phyloP scores from a whole-genome alignment of 352 stramenopile species.

The Phytophthora rubi region DNA sequence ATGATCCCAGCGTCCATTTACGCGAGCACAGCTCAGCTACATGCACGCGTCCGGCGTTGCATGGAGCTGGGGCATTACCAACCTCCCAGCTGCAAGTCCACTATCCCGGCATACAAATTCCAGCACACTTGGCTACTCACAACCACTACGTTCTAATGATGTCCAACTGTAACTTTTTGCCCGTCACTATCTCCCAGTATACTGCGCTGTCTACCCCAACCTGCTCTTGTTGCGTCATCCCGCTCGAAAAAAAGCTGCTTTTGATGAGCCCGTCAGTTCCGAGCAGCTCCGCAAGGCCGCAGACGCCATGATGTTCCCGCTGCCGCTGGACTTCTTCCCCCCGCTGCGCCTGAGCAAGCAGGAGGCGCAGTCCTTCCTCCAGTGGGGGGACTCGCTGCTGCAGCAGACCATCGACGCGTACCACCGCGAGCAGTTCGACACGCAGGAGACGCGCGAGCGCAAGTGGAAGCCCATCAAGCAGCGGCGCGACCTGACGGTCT shows the following conservation, averaged over 20 bases:
- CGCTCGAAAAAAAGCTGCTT: slow-evolving; percentile 13
- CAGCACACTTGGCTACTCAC: slow-evolving; percentile 5
- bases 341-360: slow-evolving; percentile 52
- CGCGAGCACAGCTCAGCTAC: not conserved
- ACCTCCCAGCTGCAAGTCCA: slow-evolving; percentile 15
- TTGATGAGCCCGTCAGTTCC: slow-evolving; percentile 22
- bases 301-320: slow-evolving; percentile 51
- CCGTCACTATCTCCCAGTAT: not conserved
- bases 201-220: not conserved
- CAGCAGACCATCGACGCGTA: slow-evolving; percentile 75
- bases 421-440: slow-evolving; percentile 72
- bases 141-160: not conserved
- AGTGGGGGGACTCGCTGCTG: slow-evolving; percentile 68
- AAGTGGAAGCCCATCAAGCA: slow-evolving; percentile 83
- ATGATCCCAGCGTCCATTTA: not conserved
- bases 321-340: slow-evolving; percentile 69
- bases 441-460: slow-evolving; percentile 59
- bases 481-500: slow-evolving; percentile 61
- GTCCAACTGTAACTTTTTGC: slow-evolving; percentile 4
- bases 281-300: slow-evolving; percentile 11
- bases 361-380: slow-evolving; percentile 61
- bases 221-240: slow-evolving; percentile 5
- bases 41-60: slow-evolving; percentile 2
- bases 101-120: slow-evolving; percentile 25
- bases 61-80: slow-evolving; percentile 8